Evolutionary conservation across 441 rosid genomes (phyloP).

Genomic region (Jatropha podagrica): DNA sequence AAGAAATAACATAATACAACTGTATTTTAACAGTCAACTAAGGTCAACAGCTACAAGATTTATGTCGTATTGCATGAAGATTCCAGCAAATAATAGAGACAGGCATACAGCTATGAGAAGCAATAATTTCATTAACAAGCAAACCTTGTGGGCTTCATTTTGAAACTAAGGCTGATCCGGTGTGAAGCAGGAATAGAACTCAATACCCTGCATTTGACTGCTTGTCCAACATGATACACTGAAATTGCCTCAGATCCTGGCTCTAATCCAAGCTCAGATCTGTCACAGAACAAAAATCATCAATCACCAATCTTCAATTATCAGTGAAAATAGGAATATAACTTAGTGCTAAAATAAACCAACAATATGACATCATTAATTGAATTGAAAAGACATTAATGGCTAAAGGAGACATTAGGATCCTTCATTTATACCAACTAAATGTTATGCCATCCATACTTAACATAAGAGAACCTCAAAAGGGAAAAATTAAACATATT

Average conservation of each 20-base stretch:
- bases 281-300: conserved; percentile 36
- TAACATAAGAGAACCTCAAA: background rate
- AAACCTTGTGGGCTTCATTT: conserved; percentile 80
- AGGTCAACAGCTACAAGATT: background rate
- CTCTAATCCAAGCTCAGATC: conserved; percentile 93
- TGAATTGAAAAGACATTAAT: background rate
- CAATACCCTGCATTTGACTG: conserved; percentile 90
- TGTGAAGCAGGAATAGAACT: conserved; percentile 64
- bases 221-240: conserved; percentile 87
- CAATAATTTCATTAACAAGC: conserved; percentile 22
- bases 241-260: conserved; percentile 71
- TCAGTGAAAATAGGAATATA: conserved; percentile 8
- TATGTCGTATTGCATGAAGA: background rate
- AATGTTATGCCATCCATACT: too few relatives aligned
- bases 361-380: conserved; percentile 8
- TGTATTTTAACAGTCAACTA: background rate
- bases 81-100: background rate
- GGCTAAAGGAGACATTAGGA: conserved; percentile 2
- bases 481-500: too few relatives aligned
- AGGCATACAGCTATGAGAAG: background rate
- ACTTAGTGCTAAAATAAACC: background rate
- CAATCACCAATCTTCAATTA: conserved; percentile 20
- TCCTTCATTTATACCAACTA: background rate
- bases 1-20: background rate
- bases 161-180: conserved; percentile 85